These are phyloP conservation scores for Ustulina deusta DNA, from an alignment of 2,329 filamentous ascomycete genomes.

Conservation along the genomic window DNA sequence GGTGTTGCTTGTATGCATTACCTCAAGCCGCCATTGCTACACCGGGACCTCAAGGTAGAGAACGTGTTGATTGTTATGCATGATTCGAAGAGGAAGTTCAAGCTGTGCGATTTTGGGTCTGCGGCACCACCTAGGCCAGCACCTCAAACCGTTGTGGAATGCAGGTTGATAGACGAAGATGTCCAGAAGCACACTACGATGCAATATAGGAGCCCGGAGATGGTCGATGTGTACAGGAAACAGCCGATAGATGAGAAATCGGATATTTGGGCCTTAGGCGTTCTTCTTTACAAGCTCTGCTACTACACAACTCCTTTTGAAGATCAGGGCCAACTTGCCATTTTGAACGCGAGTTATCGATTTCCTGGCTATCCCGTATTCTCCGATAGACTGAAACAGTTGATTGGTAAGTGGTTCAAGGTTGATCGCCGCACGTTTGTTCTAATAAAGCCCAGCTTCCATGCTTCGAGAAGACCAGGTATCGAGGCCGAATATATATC, in stretches of 20 bases:
- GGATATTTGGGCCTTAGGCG: conserved; percentile 97
- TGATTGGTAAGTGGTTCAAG: conserved; percentile 77
- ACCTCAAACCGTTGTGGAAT: conserved; percentile 87
- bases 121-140: conserved; percentile 86
- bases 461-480: conserved; percentile 90
- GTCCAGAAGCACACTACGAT: conserved; percentile 96
- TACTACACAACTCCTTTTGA: conserved; percentile 99
- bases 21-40: conserved; percentile 89
- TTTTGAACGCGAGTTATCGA: conserved; percentile 93
- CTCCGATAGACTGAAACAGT: conserved; percentile 86
- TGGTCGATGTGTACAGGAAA: conserved; percentile 98
- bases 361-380: conserved; percentile 91
- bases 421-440: conserved; percentile 13
- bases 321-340: conserved; percentile 96
- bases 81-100: conserved; percentile 80
- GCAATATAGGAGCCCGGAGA: conserved; percentile 97
- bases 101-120: conserved; percentile 98
- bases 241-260: conserved; percentile 98
- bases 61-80: conserved; percentile 89
- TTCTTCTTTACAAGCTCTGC: conserved; percentile 96
- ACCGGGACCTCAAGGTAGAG: conserved; percentile 96
- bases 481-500: conserved; percentile 89
- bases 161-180: conserved; percentile 93
- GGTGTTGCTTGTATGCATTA: conserved; percentile 99
- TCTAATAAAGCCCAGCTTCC: conserved; percentile 63